Base-by-base conservation (phyloP, 176 grass and related monocot species). In the Aegilops longissima region DNA sequence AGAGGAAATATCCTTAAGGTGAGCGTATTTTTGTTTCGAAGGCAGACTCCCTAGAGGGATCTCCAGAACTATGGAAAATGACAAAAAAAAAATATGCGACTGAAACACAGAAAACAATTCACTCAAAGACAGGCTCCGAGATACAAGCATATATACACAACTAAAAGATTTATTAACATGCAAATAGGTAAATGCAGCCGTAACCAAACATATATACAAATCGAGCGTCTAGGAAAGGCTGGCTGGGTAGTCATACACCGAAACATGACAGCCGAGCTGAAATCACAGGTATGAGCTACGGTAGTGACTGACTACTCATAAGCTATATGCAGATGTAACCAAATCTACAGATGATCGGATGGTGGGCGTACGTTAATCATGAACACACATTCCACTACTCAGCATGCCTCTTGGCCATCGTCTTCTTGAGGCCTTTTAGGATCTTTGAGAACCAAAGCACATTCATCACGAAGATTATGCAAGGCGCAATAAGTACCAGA, bases 361-460 rank as follows among this genome's bases (percentile, higher is more conserved):
- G 34, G 31, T 79, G 25, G 33, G 20, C 42, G 42, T 83, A 78
- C 66, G 67, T 75, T 74, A 9, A 33, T 79, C 66, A 84, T 75
- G 84, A 9, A 29, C 21, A 71, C 44, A 12, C 51, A 30, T 33
- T 56, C 24, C 20, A 44, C 69, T 82, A 73, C 40, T 90, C 91
- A 91, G 7, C 18, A 81, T 96, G 93, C 84, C 89, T 89, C 84
- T 98, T 98, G 61, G 90, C 82, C 82, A 98, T 74, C 66, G 90
- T 98, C 79, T 98, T 95, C 88, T 86, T 94, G 75, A 98, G 86
- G 14, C 93, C 96, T 86, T 49, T 94, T 58, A 98, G 75, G 80
- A 98, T 98, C 93, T 98, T 98, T 71, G 62, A 94, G 87, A 98
- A 98, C 96, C 96, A 98, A 52, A 96, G 73, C 77, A 90, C 18